Evolutionary conservation across 2,329 filamentous ascomycete species (phyloP), one percentile per base, ranked within the genome.

Genomic region (Zymoseptoria crescenta): DNA sequence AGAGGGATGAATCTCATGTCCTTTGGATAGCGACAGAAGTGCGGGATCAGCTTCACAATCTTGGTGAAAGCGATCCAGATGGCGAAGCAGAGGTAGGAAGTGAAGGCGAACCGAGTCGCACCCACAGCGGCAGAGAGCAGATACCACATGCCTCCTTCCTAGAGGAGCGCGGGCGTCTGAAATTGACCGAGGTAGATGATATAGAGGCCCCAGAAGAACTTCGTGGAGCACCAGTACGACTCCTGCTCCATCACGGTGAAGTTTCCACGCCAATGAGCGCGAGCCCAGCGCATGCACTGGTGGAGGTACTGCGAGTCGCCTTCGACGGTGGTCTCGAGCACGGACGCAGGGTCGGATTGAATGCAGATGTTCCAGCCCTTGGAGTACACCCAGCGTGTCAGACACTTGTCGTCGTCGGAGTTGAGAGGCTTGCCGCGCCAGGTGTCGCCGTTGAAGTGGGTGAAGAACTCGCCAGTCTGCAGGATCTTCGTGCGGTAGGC

Each of bases 331-430:
- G 83, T 86, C 59, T 78, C 73, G 35, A 87, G 73, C 0, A 75
- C 71, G 0, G 79, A 74, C 2, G 81, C 76, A 0, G 73, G 64
- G 4, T 75, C 74, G 59, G 79, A 77, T 66, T 87, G 83, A 55
- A 86, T 79, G 52, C 76, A 75, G 59, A 86, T 79, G 7, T 76
- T 73, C 76, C 77, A 84, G n/a, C 76, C 77, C 5, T 77, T 68
- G 8, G 73, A 73, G 49, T 82, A 76, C 5, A 80, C 74, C 61
- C 77, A 82, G 9, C 84, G 75, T 0, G 83, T 86, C 41, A 82
- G 73, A 64, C 79, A 86, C 68, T 86, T 86, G 73, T 87, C 84
- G 59, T 86, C 83, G 61, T 86, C 84, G 0, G 76, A 74, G 20
- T 79, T 77, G 1, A 85, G 69, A 0, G 80, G 79, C 0, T 76